A percentile compares a stretch with the other conserved stretches of the same genome.
Conservation (phyloP, 2,329 filamentous ascomycete species). For the Diaporthe velutina region DNA sequence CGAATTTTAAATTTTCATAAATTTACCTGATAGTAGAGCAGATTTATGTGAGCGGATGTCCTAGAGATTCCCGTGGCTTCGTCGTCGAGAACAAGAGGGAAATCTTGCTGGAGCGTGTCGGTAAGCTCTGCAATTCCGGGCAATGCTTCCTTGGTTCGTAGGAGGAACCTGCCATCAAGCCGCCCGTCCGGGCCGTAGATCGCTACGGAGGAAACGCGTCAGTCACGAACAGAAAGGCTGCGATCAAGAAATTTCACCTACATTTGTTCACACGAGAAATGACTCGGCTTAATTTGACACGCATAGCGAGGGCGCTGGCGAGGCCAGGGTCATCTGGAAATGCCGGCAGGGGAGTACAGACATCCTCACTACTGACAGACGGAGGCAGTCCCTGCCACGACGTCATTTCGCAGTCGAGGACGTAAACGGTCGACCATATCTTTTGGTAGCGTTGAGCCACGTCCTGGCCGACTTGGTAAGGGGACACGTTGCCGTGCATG, state of each 20-base stretch:
- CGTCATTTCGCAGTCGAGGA: too few species aligned
- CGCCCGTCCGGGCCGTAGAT: background rate
- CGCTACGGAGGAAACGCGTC: background rate
- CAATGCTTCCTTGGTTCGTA: background rate
- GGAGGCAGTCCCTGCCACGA: too few species aligned
- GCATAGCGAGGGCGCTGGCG: background rate
- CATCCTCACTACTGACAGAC: background rate
- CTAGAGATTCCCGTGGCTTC: background rate
- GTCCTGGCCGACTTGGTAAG: too few species aligned
- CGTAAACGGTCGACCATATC: too few species aligned
- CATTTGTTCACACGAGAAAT: background rate
- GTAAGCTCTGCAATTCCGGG: background rate
- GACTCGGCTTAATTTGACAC: background rate
- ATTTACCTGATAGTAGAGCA: background rate
- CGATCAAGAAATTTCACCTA: background rate
- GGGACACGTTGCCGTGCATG: too few species aligned
- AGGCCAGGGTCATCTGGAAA: background rate
- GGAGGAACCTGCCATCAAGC: background rate
- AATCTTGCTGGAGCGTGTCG: background rate
- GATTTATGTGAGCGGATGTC: background rate
- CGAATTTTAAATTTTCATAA: background rate
- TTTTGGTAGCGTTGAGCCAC: too few species aligned
- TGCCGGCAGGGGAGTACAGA: background rate
- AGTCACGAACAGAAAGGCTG: background rate
- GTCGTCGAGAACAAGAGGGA: background rate